These are phyloP conservation scores for Paraphoma sp. DNA, from an alignment of 2,329 filamentous ascomycete genomes.

Conservation along the genomic window DNA sequence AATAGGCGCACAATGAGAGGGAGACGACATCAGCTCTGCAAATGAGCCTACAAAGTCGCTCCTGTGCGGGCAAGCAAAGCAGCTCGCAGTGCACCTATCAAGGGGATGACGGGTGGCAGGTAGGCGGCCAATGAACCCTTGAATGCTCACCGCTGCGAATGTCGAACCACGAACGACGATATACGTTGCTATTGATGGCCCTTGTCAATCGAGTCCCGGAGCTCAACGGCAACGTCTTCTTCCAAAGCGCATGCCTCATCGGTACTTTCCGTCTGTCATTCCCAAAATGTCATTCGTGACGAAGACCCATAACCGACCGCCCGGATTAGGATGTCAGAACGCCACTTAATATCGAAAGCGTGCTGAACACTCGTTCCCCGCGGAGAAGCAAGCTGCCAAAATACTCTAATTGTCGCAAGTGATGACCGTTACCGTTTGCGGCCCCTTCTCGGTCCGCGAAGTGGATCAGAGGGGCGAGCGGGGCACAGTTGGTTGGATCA, in stretches of 20 bases:
- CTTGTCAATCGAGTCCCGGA: too few relatives aligned
- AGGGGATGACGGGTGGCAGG: too few relatives aligned
- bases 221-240: too few relatives aligned
- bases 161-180: too few relatives aligned
- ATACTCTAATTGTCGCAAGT: background rate
- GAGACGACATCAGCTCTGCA: too few relatives aligned
- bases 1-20: too few relatives aligned
- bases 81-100: too few relatives aligned
- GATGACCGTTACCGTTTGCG: background rate
- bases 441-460: background rate
- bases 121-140: too few relatives aligned
- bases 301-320: background rate
- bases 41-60: too few relatives aligned
- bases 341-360: background rate
- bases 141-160: too few relatives aligned
- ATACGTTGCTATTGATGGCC: too few relatives aligned
- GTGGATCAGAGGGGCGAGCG: background rate
- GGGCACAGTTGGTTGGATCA: background rate
- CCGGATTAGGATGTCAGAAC: background rate
- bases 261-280: background rate
- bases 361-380: background rate
- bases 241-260: background rate
- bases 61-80: too few relatives aligned
- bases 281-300: background rate
- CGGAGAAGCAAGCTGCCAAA: background rate